phyloP scores from a whole-genome alignment of 2,329 filamentous ascomycete species.

The Trichoderma brevicompactum region DNA sequence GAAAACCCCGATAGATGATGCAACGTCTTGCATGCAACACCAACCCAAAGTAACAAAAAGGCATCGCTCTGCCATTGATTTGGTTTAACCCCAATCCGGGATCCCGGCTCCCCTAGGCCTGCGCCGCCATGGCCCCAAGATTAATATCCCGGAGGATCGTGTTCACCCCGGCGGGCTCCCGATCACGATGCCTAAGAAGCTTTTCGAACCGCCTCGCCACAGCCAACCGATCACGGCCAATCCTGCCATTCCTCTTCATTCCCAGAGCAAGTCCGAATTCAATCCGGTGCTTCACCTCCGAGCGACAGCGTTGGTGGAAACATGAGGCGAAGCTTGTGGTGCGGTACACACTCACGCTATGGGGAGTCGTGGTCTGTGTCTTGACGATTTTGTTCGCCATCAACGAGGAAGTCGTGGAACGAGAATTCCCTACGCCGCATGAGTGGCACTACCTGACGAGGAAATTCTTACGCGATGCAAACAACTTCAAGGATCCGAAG shows the following conservation, averaged over 20 bases:
- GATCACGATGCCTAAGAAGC: slow-evolving; percentile 35
- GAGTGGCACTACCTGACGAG: slow-evolving; percentile 79
- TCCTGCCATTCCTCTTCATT: slow-evolving; percentile 55
- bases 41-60: neutral
- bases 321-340: slow-evolving; percentile 71
- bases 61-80: neutral
- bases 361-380: slow-evolving; percentile 64
- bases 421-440: slow-evolving; percentile 75
- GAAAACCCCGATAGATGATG: neutral
- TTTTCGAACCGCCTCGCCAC: slow-evolving; percentile 39
- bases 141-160: slow-evolving; percentile 43
- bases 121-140: slow-evolving; percentile 46
- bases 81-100: slow-evolving; percentile 12
- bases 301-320: slow-evolving; percentile 71
- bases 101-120: slow-evolving; percentile 28
- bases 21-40: neutral
- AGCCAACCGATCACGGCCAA: slow-evolving; percentile 42
- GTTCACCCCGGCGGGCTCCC: slow-evolving; percentile 31
- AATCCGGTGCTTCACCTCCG: slow-evolving; percentile 77
- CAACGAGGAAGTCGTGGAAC: slow-evolving; percentile 75
- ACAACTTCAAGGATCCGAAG: slow-evolving; percentile 59
- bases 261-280: slow-evolving; percentile 57
- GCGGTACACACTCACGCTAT: slow-evolving; percentile 69
- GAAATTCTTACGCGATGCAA: slow-evolving; percentile 68
- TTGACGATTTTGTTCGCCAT: slow-evolving; percentile 67